Evolutionary conservation across 108 stramenopile genomes (phyloP).

Genomic region (Fragilaria radians): DNA sequence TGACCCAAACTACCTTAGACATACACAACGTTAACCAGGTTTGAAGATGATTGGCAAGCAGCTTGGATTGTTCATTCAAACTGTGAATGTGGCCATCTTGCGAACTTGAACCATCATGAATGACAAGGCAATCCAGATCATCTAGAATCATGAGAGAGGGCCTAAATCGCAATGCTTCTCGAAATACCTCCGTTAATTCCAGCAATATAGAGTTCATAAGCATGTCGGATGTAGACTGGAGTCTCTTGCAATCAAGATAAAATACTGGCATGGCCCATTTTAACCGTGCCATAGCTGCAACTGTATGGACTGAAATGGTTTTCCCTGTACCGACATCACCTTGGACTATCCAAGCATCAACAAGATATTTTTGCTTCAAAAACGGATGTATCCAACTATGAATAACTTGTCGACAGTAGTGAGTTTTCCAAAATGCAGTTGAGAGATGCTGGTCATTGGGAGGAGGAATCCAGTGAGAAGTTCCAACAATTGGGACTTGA

Average conservation of each 20-base stretch:
- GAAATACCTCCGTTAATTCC: constrained; percentile 32
- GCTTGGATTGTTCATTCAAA: constrained; percentile 57
- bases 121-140: constrained; percentile 63
- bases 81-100: constrained; percentile 40
- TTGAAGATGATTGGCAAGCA: constrained; percentile 55
- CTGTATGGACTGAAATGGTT: constrained; percentile 41
- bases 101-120: constrained; percentile 27
- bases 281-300: constrained; percentile 32
- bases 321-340: constrained; percentile 74
- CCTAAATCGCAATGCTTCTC: constrained; percentile 8
- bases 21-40: too few species aligned
- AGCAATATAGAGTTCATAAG: constrained; percentile 33
- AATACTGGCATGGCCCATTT: constrained; percentile 21
- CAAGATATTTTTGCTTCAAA: constrained; percentile 2
- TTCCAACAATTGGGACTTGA: too few species aligned
- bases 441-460: too few species aligned
- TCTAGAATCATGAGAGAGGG: constrained; percentile 60
- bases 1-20: too few species aligned
- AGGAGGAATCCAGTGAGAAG: too few species aligned
- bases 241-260: constrained; percentile 65
- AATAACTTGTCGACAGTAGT: background rate
- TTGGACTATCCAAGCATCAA: constrained; percentile 1
- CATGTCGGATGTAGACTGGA: constrained; percentile 32
- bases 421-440: too few species aligned
- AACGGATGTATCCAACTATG: background rate